Base-by-base conservation (phyloP, 345 rosid species). In the Salix caprea region DNA sequence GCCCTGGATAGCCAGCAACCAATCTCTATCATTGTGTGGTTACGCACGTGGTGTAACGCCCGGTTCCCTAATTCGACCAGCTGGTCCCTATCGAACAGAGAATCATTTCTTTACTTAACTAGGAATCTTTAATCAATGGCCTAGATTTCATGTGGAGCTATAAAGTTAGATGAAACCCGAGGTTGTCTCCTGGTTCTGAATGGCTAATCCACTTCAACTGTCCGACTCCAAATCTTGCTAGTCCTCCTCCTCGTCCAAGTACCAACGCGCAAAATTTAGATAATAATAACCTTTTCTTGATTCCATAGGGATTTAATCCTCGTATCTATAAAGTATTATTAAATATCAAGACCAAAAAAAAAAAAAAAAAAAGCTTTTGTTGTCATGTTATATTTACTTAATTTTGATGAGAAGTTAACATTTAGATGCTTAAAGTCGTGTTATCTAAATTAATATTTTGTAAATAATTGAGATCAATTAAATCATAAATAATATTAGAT, bases 1-100 rank as follows among this genome's bases (percentile, higher is more conserved):
- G 37, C 52, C 71, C 19, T 44, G 10, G 26, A 44, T 2, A 1
- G 24, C 9, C 15, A 62, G 15, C 58, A 39, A 69, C 76, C 76
- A 72, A 73, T 67, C 77, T 62, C 72, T 58, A 66, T 61, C 70
- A 72, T 50, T 65, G 69, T 39, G 72, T 62, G 69, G 73, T 52
- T 69, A 74, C 62, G 76, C 87, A 78, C 86, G 86, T 88, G 91
- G 62, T 50, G 48, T 66, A 77, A 46, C 78, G 71, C 70, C 78
- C 77, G 67, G 69, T 56, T 48, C 12, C n/a, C n/a, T 6, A 15
- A 76, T 79, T 36, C 79, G 81, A 50, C 56, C 79, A 76, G 28
- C 42, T 82, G 80, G 87, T 85, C 67, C 12, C 73, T 1, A 6
- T 19, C 4, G 6, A 19, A 18, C 19, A 44, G 50, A 44, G 50